Evolutionary conservation across 2,329 filamentous ascomycete genomes (phyloP).

Genomic region (Penicillium hesseltinei): DNA sequence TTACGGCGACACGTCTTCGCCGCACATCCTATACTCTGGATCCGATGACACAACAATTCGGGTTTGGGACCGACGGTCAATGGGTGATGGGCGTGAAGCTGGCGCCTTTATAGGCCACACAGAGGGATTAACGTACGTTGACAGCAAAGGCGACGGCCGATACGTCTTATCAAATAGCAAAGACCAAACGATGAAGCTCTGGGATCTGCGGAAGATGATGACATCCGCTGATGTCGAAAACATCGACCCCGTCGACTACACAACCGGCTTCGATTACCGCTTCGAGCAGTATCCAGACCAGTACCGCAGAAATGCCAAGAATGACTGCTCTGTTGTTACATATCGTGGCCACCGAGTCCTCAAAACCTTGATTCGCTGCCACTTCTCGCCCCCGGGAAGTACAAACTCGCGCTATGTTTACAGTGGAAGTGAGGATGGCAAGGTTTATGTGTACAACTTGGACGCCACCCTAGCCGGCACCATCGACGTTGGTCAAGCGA

Average conservation of each 20-base stretch:
- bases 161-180: slow-evolving; percentile 95
- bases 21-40: slow-evolving; percentile 92
- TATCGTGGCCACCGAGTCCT: slow-evolving; percentile 88
- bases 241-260: slow-evolving; percentile 53
- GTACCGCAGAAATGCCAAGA: slow-evolving; percentile 61
- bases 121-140: slow-evolving; percentile 64
- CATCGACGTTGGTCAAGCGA: slow-evolving; percentile 74
- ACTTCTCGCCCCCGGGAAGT: slow-evolving; percentile 84
- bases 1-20: slow-evolving; percentile 83
- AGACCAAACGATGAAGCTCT: slow-evolving; percentile 95
- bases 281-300: slow-evolving; percentile 55
- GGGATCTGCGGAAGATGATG: slow-evolving; percentile 91
- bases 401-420: slow-evolving; percentile 93
- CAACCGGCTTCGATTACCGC: slow-evolving; percentile 63
- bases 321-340: slow-evolving; percentile 90
- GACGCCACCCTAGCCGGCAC: slow-evolving; percentile 78
- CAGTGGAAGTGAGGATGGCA: slow-evolving; percentile 83
- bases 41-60: slow-evolving; percentile 93
- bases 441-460: slow-evolving; percentile 88
- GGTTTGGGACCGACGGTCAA: slow-evolving; percentile 84
- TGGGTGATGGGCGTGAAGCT: slow-evolving; percentile 61
- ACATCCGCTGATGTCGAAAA: slow-evolving; percentile 59
- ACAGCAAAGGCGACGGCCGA: slow-evolving; percentile 81
- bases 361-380: slow-evolving; percentile 87
- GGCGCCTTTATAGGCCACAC: slow-evolving; percentile 66